Evolutionary conservation across 768 basidiomycete species (phyloP).

Genomic region (Mycena maculata): DNA sequence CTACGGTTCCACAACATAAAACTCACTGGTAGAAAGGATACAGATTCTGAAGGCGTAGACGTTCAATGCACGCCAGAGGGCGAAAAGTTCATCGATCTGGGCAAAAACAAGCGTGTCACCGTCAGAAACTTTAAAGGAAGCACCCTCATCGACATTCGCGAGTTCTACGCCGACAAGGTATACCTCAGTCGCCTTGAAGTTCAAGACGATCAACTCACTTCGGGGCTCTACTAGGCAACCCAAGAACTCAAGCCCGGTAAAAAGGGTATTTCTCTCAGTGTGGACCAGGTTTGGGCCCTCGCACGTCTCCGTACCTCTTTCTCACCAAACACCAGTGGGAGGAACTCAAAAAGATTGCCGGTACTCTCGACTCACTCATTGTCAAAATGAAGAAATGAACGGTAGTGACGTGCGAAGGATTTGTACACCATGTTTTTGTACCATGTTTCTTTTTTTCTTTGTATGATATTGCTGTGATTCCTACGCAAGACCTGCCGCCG

Average conservation of each 20-base stretch:
- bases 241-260: conserved; percentile 79
- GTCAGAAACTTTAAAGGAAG: conserved; percentile 64
- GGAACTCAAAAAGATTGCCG: conserved; percentile 55
- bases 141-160: conserved; percentile 76
- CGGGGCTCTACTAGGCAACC: conserved; percentile 46
- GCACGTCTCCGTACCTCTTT: background rate
- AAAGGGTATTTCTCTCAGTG: conserved; percentile 77
- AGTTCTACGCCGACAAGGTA: conserved; percentile 64
- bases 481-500: conserved; percentile 74
- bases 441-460: no score
- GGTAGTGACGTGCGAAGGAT: no score
- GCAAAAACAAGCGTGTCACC: conserved; percentile 77
- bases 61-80: conserved; percentile 42
- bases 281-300: conserved; percentile 74
- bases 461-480: conserved; percentile 23
- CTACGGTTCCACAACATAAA: conserved; percentile 11
- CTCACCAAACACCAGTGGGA: conserved; percentile 61
- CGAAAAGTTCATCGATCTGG: conserved; percentile 74
- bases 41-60: conserved; percentile 43
- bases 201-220: background rate
- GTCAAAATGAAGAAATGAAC: conserved; percentile 48
- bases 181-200: no score
- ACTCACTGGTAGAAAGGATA: conserved; percentile 26
- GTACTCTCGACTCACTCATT: conserved; percentile 66
- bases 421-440: no score